Conservation (phyloP, 305 asterid species). For the Fraxinus latifolia region DNA sequence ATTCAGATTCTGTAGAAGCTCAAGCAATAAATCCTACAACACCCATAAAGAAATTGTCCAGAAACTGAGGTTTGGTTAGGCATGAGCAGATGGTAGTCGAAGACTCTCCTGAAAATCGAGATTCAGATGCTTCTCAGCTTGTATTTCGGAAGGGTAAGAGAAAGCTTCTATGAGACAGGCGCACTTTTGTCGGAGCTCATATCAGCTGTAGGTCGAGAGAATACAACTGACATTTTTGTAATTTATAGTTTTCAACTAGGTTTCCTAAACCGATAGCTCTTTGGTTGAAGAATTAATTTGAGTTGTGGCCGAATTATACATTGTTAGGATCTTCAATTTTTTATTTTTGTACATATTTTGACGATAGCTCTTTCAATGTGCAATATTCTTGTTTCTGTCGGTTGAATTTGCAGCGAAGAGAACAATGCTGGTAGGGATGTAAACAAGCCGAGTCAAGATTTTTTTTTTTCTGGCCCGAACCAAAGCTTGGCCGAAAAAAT, state of each 20-base stretch:
- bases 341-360: neutral
- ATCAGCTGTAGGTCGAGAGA: neutral
- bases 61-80: conserved; percentile 81
- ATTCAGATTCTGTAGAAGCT: conserved; percentile 30
- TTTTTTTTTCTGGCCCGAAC: too few relatives aligned
- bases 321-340: neutral
- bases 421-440: neutral
- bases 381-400: too few relatives aligned
- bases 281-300: conserved; percentile 21
- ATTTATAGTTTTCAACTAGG: neutral
- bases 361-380: neutral
- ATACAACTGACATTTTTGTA: neutral
- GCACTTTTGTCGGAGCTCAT: neutral
- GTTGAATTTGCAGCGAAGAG: neutral
- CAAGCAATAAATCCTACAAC: conserved; percentile 51
- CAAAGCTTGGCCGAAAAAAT: too few relatives aligned
- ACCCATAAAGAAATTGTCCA: conserved; percentile 75
- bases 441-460: too few relatives aligned
- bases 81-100: conserved; percentile 70
- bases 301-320: neutral
- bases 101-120: conserved; percentile 71
- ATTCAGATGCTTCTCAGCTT: conserved; percentile 34
- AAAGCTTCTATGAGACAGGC: conserved; percentile 33
- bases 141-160: conserved; percentile 69
- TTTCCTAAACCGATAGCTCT: conserved; percentile 26